Conservation (phyloP, 1,139 yeast genomes). For the Casaregolazyma suthepensis region DNA sequence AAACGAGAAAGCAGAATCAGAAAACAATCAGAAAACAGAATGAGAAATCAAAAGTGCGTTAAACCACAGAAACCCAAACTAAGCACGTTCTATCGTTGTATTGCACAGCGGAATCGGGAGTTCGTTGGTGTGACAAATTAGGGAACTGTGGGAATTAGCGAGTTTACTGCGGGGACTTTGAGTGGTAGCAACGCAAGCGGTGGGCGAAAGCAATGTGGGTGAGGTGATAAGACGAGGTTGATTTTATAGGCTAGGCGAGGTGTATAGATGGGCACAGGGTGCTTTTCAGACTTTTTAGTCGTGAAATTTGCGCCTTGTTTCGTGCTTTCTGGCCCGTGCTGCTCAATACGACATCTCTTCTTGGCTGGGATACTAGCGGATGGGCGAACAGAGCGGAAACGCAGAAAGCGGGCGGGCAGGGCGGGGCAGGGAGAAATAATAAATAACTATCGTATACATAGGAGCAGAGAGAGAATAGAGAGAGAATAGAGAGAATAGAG, state of each 20-base stretch:
- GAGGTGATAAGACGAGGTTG: too few species aligned
- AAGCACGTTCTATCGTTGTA: too few species aligned
- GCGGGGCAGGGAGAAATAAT: too few species aligned
- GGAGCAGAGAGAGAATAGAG: too few species aligned
- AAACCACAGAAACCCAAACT: background rate
- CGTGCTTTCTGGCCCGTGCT: background rate
- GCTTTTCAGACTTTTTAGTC: too few species aligned
- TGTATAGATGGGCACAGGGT: too few species aligned
- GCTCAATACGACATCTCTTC: background rate
- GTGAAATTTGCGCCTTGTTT: background rate
- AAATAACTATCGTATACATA: too few species aligned
- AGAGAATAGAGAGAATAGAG: too few species aligned
- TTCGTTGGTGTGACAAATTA: background rate
- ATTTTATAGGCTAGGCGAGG: too few species aligned
- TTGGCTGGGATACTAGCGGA: background rate
- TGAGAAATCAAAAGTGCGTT: background rate
- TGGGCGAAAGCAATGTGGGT: too few species aligned
- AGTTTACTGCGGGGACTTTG: background rate
- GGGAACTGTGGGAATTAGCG: background rate
- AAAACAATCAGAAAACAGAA: background rate
- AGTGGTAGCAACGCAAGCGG: background rate
- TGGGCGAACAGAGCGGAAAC: background rate
- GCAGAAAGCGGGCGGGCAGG: too few species aligned
- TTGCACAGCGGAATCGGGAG: background rate
- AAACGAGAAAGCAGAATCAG: too few species aligned